A percentile compares a stretch with the other conserved stretches of the same genome.
Conservation (phyloP, 352 stramenopile species). For the Phytophthora kernoviae region DNA sequence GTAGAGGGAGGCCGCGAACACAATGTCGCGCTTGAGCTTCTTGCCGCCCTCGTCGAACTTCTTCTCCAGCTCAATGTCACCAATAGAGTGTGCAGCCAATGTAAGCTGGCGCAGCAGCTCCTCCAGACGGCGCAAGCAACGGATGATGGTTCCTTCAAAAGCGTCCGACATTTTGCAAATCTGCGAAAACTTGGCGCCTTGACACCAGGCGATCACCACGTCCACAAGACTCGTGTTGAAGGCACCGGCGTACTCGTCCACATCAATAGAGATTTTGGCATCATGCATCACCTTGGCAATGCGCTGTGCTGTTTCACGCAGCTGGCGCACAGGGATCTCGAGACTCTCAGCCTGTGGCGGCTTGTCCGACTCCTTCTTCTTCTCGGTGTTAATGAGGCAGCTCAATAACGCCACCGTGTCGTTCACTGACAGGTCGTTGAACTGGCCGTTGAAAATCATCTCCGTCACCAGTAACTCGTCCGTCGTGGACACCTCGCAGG, state of each 20-base stretch:
- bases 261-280: constrained; percentile 94
- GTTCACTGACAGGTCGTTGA: constrained; percentile 98
- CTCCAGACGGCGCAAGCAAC: constrained; percentile 95
- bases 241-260: constrained; percentile 97
- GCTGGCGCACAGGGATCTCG: constrained; percentile 90
- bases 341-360: constrained; percentile 81
- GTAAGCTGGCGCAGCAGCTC: constrained; percentile 98
- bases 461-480: constrained; percentile 99
- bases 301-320: constrained; percentile 94
- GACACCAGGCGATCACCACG: constrained; percentile 97
- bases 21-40: constrained; percentile 99
- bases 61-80: constrained; percentile 95
- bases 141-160: constrained; percentile 99
- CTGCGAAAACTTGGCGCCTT: constrained; percentile 98
- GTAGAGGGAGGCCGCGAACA: constrained; percentile 99
- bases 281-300: constrained; percentile 92
- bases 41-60: constrained; percentile 98
- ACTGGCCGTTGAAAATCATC: constrained; percentile 98
- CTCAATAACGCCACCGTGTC: constrained; percentile 96
- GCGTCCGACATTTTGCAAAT: constrained; percentile 98
- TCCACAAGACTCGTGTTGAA: constrained; percentile 99
- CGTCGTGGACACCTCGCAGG: constrained; percentile 98
- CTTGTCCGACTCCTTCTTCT: constrained; percentile 90
- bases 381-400: constrained; percentile 97
- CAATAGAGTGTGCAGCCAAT: constrained; percentile 95